Evolutionary conservation across 2,329 filamentous ascomycete species (phyloP).

Genomic region (Lecanosticta acicola): DNA sequence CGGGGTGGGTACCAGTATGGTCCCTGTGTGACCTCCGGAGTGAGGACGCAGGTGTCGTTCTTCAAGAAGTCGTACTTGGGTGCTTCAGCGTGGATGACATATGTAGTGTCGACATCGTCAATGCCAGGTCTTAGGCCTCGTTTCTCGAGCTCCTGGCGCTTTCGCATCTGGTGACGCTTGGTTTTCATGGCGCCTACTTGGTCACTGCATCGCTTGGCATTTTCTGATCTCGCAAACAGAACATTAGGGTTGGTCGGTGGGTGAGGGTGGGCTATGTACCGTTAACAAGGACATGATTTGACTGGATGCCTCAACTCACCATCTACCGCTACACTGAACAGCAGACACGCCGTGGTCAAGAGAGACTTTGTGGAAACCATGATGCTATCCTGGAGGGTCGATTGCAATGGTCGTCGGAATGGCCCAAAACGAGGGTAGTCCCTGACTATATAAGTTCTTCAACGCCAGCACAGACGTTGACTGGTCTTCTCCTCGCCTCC

Average conservation of each 20-base stretch:
- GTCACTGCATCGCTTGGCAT: conserved; percentile 8
- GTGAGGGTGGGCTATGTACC: conserved; percentile 1
- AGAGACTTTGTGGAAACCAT: no score
- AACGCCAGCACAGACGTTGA: no score
- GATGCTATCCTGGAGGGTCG: no score
- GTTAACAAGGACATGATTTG: no score
- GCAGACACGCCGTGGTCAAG: background rate
- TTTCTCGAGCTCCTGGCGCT: conserved; percentile 1
- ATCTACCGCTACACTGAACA: background rate
- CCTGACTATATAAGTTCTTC: no score
- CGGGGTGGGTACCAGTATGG: conserved; percentile 12
- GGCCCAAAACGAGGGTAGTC: no score
- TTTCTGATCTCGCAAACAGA: conserved; percentile 2
- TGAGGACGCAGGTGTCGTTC: conserved; percentile 11
- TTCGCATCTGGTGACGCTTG: conserved; percentile 6
- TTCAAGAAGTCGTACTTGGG: conserved; percentile 12
- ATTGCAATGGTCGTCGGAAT: no score
- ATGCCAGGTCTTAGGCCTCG: conserved; percentile 2
- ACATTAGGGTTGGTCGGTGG: background rate
- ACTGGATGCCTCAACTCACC: no score
- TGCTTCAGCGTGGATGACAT: conserved; percentile 8
- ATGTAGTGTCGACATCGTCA: conserved; percentile 6
- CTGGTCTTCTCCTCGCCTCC: no score
- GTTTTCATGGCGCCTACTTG: conserved; percentile 11
- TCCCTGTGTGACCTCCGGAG: conserved; percentile 9